Evolutionary conservation across 2,329 filamentous ascomycete species (phyloP), one percentile per base, ranked within the genome.

Genomic region (Xylaria polymorpha): DNA sequence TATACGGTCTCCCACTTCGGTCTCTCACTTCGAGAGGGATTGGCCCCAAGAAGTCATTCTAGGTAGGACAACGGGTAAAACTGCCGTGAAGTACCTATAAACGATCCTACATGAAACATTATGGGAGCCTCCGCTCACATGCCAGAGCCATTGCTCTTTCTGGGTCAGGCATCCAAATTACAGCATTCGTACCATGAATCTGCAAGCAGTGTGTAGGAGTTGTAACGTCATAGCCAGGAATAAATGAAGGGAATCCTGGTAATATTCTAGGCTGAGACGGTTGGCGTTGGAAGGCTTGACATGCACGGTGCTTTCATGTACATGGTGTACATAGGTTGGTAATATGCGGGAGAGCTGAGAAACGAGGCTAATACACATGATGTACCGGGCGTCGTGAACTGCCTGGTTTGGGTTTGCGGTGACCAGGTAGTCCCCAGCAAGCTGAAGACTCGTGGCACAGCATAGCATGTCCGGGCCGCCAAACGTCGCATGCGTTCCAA

Each of bases 161-260:
- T 44, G 14, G 53, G 22, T 7, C 32, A 59, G 32, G 48, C 20
- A 44, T 29, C 29, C 46, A 56, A 29, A 55, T 37, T 25, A 41
- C 50, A 29, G 25, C n/a, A 46, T 46, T 57, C 14, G 48, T 69
- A 53, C 37, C 57, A 56, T 44, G 14, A 50, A 58, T 18, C 57
- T 59, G 68, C 43, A 64, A 58, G 60, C 61, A 25, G 35, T 53
- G n/a, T 35, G 59, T 64, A 61, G 67, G 57, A 67, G 61, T 62
- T 70, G 64, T 35, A 66, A 67, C 64, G 64, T 69, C 61, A 70
- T 67, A 65, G 64, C 50, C 46, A 35, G 39, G 35, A 56, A 67
- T 55, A 37, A 37, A 68, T 68, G 39, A 61, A 68, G 37, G 50
- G 39, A 37, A 55, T 66, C 53, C 64, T 61, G 44, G 64, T 35